Evolutionary conservation across 108 stramenopile genomes (phyloP).

Genomic region (Cyclotella atomus): DNA sequence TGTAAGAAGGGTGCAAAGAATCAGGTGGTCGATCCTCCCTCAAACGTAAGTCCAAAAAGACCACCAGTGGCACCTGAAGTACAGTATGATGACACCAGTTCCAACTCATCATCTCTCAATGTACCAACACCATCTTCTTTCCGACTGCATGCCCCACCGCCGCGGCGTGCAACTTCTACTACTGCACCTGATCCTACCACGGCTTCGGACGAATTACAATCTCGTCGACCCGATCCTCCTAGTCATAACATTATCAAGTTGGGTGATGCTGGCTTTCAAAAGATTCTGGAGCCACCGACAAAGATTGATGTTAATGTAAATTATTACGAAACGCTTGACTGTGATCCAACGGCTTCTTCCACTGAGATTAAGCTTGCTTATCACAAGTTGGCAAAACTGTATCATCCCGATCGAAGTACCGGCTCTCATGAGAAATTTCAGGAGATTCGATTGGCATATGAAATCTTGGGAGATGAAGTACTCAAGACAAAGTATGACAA

Average conservation of each 20-base stretch:
- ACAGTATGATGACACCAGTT: too few species aligned
- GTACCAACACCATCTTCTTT: slow-evolving; percentile 1
- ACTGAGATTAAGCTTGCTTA: slow-evolving; percentile 52
- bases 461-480: slow-evolving; percentile 57
- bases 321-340: slow-evolving; percentile 42
- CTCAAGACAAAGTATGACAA: slow-evolving; percentile 62
- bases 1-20: slow-evolving; percentile 6
- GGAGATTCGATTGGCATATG: slow-evolving; percentile 67
- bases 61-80: neutral
- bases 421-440: slow-evolving; percentile 63
- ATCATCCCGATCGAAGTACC: slow-evolving; percentile 73
- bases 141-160: neutral
- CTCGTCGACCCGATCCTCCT: slow-evolving; percentile 11
- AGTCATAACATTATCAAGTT: slow-evolving; percentile 1
- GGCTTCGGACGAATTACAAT: neutral
- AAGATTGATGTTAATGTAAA: slow-evolving; percentile 23
- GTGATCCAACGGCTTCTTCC: slow-evolving; percentile 12
- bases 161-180: neutral
- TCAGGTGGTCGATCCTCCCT: slow-evolving; percentile 1
- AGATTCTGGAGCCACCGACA: slow-evolving; percentile 27
- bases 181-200: neutral
- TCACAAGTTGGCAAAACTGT: slow-evolving; percentile 59
- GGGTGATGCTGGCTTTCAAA: slow-evolving; percentile 15
- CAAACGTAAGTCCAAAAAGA: neutral
- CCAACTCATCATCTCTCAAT: neutral